These are phyloP conservation scores for Apiospora arundinis DNA, from an alignment of 2,329 filamentous ascomycete genomes.

Conservation along the genomic window DNA sequence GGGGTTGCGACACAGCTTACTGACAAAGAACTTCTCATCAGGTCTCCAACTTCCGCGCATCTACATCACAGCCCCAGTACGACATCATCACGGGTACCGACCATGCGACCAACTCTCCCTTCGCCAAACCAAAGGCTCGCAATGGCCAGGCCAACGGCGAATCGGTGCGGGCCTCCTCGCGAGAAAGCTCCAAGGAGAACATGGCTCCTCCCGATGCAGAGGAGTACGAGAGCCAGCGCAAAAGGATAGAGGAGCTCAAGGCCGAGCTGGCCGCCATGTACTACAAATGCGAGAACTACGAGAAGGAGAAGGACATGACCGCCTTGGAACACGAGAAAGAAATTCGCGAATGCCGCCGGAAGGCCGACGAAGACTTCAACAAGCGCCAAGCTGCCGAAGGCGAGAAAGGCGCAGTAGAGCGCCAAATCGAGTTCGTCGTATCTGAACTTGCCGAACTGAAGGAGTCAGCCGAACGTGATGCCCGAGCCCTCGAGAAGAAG, in stretches of 20 bases:
- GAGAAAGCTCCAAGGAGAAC: constrained; percentile 66
- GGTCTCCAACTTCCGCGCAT: constrained; percentile 56
- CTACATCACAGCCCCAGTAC: constrained; percentile 59
- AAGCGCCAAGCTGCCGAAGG: constrained; percentile 65
- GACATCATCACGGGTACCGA: constrained; percentile 65
- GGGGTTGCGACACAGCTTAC: neutral
- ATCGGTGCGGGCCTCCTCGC: constrained; percentile 55
- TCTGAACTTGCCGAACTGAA: constrained; percentile 60
- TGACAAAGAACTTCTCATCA: constrained; percentile 18
- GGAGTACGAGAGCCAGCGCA: constrained; percentile 63
- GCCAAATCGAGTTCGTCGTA: constrained; percentile 57
- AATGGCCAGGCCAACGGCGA: constrained; percentile 46
- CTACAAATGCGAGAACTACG: constrained; percentile 86
- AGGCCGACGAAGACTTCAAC: constrained; percentile 86
- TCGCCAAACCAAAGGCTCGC: constrained; percentile 46
- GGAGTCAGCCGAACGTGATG: constrained; percentile 58
- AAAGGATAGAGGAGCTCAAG: constrained; percentile 77
- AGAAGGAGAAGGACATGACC: constrained; percentile 85
- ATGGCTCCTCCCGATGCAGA: constrained; percentile 64
- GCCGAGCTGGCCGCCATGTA: constrained; percentile 87
- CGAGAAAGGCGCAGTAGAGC: constrained; percentile 55
- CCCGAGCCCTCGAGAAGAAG: constrained; percentile 70
- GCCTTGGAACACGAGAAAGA: constrained; percentile 83
- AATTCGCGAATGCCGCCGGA: constrained; percentile 77
- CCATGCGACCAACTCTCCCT: constrained; percentile 39